Evolutionary conservation across 345 rosid genomes (phyloP).

Genomic region (Lepidium aucheri): DNA sequence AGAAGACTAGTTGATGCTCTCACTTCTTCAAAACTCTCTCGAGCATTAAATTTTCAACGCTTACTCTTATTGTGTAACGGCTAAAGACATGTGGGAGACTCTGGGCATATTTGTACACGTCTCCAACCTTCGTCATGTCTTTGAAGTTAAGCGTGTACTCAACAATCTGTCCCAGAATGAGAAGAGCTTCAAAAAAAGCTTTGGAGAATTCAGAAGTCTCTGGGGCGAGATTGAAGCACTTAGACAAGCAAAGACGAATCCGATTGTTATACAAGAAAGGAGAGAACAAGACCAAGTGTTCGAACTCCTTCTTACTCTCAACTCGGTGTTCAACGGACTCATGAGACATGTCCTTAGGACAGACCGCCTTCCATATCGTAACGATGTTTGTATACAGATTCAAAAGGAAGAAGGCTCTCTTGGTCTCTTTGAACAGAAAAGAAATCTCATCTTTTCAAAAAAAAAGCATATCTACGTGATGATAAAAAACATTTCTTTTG

Average conservation of each 20-base stretch:
- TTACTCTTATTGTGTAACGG: not conserved
- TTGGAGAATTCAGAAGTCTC: too few species aligned
- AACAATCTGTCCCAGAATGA: too few species aligned
- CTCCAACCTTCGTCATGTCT: not conserved
- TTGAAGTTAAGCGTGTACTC: not conserved
- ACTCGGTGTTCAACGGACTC: too few species aligned
- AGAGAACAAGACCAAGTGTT: too few species aligned
- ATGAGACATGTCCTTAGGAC: too few species aligned
- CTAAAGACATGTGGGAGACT: not conserved
- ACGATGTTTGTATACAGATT: not conserved
- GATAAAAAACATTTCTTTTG: not conserved
- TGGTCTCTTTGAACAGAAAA: not conserved
- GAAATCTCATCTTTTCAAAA: not conserved
- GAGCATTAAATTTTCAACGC: not conserved
- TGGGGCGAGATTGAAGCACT: not conserved
- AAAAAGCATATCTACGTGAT: not conserved
- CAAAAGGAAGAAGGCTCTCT: accelerated
- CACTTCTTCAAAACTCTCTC: not conserved
- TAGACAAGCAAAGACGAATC: not conserved
- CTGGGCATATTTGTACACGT: not conserved
- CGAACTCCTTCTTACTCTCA: too few species aligned
- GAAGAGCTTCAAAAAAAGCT: too few species aligned
- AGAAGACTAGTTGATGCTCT: not conserved
- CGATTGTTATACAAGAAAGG: not conserved
- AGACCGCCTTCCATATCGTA: not conserved